These are phyloP conservation scores for Macrophomina tecta DNA, from an alignment of 2,329 filamentous ascomycete genomes.

Conservation along the genomic window DNA sequence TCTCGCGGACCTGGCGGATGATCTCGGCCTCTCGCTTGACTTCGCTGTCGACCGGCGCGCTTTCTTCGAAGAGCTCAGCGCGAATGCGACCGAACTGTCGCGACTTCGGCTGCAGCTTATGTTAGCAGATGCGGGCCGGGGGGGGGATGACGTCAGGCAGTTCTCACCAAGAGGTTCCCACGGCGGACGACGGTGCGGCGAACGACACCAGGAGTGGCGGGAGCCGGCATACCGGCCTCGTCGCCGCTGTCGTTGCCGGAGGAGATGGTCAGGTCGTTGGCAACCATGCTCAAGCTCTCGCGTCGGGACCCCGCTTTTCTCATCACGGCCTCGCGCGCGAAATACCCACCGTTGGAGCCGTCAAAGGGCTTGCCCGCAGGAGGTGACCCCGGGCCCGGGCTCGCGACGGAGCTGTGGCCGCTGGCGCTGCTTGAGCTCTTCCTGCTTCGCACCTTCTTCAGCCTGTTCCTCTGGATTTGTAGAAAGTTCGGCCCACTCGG, in stretches of 20 bases:
- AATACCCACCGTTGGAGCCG: constrained; percentile 60
- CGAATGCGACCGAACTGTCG: constrained; percentile 94
- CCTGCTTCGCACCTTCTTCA: constrained; percentile 64
- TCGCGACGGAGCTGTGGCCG: constrained; percentile 71
- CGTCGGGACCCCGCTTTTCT: constrained; percentile 65
- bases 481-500: constrained; percentile 74
- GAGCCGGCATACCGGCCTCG: constrained; percentile 57
- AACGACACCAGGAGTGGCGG: constrained; percentile 73
- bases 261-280: constrained; percentile 83
- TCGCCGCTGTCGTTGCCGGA: constrained; percentile 82
- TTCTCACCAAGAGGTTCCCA: constrained; percentile 82
- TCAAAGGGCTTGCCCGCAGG: constrained; percentile 54
- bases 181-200: constrained; percentile 82
- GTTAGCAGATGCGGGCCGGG: constrained; percentile 8
- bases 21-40: constrained; percentile 92
- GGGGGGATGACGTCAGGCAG: background rate
- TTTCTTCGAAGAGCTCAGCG: constrained; percentile 87
- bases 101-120: constrained; percentile 76
- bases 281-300: constrained; percentile 89
- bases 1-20: constrained; percentile 91
- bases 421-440: constrained; percentile 74
- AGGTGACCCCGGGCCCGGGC: constrained; percentile 76
- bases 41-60: constrained; percentile 85
- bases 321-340: constrained; percentile 57
- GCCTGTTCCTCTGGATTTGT: constrained; percentile 72